Evolutionary conservation across 148 eudicot species (phyloP), one percentile per base, ranked within the genome.

Genomic region (Camellia japonica): DNA sequence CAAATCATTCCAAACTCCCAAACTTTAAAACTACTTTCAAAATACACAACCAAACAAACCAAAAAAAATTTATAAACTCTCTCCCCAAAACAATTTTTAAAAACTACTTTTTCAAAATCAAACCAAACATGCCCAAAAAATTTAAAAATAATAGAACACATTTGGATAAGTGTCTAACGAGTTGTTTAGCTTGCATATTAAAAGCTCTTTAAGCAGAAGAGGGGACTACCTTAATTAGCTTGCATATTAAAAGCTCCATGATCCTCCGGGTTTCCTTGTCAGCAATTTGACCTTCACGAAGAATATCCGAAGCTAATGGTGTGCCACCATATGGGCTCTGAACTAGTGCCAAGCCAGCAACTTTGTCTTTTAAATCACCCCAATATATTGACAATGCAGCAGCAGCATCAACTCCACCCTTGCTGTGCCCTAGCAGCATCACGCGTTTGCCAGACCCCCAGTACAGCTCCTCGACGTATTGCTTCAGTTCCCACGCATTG

Each of bases 401-500:
- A 63, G 97, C 98, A 78, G 96, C 97, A 89, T 95, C 98, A 23
- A 95, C 94, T 44, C 98, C 97, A 30, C 98, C 98, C 70, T 95
- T 95, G 88, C 98, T 95, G 80, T 95, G 98, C 52, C 98, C 98
- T 54, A 95, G 94, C 79, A 95, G 91, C 96, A 95, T 95, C 73
- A 95, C 94, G 46, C 83, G 94, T 85, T 93, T 95, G 16, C 96
- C 96, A 46, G 96, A 92, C 4, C 98, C 98, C 98, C 98, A 91
- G 79, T 87, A 93, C 23, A 93, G 90, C 87, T 95, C 98, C 89
- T 95, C 98, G 8, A 93, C 86, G 70, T 91, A 93, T 30, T 93
- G 90, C 84, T 93, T 95, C 68, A 95, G 82, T 73, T 83, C 96
- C 97, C 84, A 88, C 3, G 97, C 93, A 84, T 93, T 95, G 84